These are phyloP conservation scores for Papiliotrema laurentii DNA, from an alignment of 1,284 basidiomycete genomes.

Conservation along the genomic window DNA sequence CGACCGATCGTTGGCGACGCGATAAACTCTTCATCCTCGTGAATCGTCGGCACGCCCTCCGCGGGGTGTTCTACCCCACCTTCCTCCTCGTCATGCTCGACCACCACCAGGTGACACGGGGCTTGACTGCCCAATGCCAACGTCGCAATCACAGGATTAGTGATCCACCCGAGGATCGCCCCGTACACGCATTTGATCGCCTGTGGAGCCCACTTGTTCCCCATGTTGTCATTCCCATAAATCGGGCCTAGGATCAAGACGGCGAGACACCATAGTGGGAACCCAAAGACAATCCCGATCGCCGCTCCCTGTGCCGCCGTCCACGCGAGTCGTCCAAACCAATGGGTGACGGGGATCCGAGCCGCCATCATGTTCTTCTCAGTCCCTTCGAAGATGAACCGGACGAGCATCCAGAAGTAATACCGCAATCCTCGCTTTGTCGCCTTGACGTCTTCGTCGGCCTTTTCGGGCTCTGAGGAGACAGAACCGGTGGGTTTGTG, in stretches of 20 bases:
- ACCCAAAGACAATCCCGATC: conserved; percentile 43
- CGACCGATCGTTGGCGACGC: not conserved
- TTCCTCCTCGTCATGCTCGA: conserved; percentile 20
- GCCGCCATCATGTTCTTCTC: conserved; percentile 45
- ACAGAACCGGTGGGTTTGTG: not conserved
- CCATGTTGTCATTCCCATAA: conserved; percentile 40
- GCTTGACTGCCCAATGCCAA: conserved; percentile 48
- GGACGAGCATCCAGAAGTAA: conserved; percentile 42
- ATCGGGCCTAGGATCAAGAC: conserved; percentile 47
- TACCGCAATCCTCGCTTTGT: conserved; percentile 14
- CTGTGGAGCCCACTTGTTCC: conserved; percentile 45
- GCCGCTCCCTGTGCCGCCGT: conserved; percentile 44
- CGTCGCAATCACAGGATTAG: conserved; percentile 47
- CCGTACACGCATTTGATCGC: conserved; percentile 47
- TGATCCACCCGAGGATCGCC: conserved; percentile 43
- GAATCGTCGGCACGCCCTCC: conserved; percentile 14
- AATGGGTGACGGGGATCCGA: conserved; percentile 14
- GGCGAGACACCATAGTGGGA: conserved; percentile 45
- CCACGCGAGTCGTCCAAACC: conserved; percentile 37
- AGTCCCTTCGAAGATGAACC: conserved; percentile 49
- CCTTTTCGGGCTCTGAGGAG: not conserved
- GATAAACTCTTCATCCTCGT: conserved; percentile 16
- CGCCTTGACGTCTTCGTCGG: not conserved
- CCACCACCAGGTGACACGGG: conserved; percentile 42
- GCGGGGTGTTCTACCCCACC: too few species aligned